These are phyloP conservation scores for Penicillium manginii DNA, from an alignment of 495 filamentous ascomycete species.

Conservation along the genomic window DNA sequence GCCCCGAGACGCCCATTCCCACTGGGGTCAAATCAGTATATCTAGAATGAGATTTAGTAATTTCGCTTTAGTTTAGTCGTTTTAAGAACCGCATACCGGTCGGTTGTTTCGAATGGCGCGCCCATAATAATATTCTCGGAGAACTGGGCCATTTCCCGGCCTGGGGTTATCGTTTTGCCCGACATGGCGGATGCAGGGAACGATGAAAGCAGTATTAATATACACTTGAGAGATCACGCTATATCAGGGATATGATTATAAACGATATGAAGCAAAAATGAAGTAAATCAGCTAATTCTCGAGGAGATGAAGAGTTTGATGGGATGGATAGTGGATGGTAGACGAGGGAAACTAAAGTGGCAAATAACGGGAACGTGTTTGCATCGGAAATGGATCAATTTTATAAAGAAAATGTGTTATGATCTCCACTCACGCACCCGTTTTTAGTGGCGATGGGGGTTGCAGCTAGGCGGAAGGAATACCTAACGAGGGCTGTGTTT, in stretches of 20 bases:
- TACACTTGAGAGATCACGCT: background rate
- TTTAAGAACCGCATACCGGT: slow-evolving; percentile 62
- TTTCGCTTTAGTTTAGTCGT: background rate
- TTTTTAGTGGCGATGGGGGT: background rate
- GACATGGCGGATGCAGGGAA: slow-evolving; percentile 14
- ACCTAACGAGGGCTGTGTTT: background rate
- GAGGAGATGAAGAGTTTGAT: background rate
- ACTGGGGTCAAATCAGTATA: slow-evolving; percentile 96
- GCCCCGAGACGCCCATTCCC: slow-evolving; percentile 96
- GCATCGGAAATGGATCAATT: too few species aligned
- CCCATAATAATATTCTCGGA: slow-evolving; percentile 96
- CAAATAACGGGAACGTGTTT: background rate
- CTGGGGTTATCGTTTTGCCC: slow-evolving; percentile 8
- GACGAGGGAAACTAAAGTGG: background rate
- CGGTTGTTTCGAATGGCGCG: slow-evolving; percentile 97
- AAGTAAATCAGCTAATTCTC: too few species aligned
- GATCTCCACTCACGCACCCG: background rate
- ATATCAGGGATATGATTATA: too few species aligned
- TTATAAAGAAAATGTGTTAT: background rate
- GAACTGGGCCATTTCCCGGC: slow-evolving; percentile 82
- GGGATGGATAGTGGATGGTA: background rate
- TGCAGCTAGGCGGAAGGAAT: background rate
- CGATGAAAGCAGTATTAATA: background rate
- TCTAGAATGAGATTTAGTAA: slow-evolving; percentile 45
- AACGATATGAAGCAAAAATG: too few species aligned